Evolutionary conservation across 495 filamentous ascomycete genomes (phyloP).

Genomic region (Hypoxylon subgilvum): DNA sequence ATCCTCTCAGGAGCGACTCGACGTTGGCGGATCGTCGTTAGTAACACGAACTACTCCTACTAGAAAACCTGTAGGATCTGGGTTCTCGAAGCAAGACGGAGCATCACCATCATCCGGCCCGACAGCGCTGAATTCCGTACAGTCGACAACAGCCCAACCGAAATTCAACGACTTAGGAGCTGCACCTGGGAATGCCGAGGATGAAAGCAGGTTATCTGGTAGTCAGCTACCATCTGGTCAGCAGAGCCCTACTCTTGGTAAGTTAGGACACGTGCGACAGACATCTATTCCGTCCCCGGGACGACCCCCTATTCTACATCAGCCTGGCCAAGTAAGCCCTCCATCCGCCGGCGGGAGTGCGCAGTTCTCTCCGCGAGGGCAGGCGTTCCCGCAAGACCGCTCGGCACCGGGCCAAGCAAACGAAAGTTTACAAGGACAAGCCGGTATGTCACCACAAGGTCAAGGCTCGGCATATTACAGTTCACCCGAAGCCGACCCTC

Average conservation of each 20-base stretch:
- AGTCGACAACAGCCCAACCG: neutral
- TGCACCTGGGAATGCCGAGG: conserved; percentile 13
- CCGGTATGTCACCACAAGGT: conserved; percentile 10
- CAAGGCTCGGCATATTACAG: neutral
- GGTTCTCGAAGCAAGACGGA: conserved; percentile 19
- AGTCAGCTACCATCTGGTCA: conserved; percentile 35
- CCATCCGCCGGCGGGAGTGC: conserved; percentile 4
- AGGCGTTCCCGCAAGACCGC: conserved; percentile 5
- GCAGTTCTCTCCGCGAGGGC: conserved; percentile 7
- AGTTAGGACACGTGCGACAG: conserved; percentile 33
- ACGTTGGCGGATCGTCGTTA: conserved; percentile 2
- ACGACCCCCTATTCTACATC: conserved; percentile 24
- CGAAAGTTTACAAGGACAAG: neutral
- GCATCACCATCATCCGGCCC: conserved; percentile 13
- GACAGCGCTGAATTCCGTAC: neutral
- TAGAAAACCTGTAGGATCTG: conserved; percentile 39
- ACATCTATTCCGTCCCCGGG: conserved; percentile 37
- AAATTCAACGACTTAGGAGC: conserved; percentile 12
- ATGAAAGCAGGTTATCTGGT: conserved; percentile 31
- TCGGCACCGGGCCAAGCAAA: conserved; percentile 1
- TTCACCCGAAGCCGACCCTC: conserved; percentile 4
- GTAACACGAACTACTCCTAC: conserved; percentile 26
- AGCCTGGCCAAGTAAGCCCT: conserved; percentile 23
- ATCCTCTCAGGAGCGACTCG: conserved; percentile 15
- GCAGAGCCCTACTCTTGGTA: conserved; percentile 37